Percentiles rank a stretch among this genome's conserved stretches.
These are phyloP conservation scores for Excoecaria agallocha DNA, from an alignment of 345 rosid species.

Conservation along the genomic window DNA sequence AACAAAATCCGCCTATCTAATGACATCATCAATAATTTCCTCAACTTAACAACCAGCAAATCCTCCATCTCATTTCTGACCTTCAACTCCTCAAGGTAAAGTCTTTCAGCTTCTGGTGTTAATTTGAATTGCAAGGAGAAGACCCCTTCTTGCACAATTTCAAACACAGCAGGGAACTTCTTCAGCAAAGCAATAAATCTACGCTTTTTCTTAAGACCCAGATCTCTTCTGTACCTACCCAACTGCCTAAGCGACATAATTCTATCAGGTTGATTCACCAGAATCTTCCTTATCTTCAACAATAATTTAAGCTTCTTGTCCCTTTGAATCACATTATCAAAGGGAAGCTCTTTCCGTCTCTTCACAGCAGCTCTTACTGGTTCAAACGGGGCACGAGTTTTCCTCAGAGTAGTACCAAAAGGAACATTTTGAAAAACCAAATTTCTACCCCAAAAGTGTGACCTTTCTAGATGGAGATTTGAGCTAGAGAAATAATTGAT, in stretches of 20 bases:
- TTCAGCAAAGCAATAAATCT: conserved; percentile 72
- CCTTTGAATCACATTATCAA: conserved; percentile 87
- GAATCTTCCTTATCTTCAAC: conserved; percentile 74
- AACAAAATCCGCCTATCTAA: conserved; percentile 69
- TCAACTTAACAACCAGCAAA: conserved; percentile 67
- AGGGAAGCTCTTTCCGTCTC: conserved; percentile 88
- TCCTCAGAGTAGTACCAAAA: conserved; percentile 31
- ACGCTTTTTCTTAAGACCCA: conserved; percentile 70
- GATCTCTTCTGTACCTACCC: conserved; percentile 72
- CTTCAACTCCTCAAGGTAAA: conserved; percentile 80
- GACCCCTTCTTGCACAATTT: conserved; percentile 82
- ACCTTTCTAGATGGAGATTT: conserved; percentile 34
- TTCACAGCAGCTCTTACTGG: conserved; percentile 85
- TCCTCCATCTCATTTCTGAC: conserved; percentile 79
- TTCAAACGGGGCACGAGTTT: conserved; percentile 37
- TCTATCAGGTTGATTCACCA: conserved; percentile 74
- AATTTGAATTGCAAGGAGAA: conserved; percentile 65
- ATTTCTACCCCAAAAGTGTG: conserved; percentile 58
- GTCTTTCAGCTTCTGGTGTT: conserved; percentile 83
- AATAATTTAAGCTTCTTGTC: conserved; percentile 87
- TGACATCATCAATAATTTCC: conserved; percentile 94
- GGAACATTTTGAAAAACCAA: conserved; percentile 38
- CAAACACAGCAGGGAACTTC: conserved; percentile 86
- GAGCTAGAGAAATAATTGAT: conserved; percentile 35
- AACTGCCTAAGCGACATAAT: conserved; percentile 70